phyloP scores from a whole-genome alignment of 495 filamentous ascomycete genomes.

The Neurospora discreta region DNA sequence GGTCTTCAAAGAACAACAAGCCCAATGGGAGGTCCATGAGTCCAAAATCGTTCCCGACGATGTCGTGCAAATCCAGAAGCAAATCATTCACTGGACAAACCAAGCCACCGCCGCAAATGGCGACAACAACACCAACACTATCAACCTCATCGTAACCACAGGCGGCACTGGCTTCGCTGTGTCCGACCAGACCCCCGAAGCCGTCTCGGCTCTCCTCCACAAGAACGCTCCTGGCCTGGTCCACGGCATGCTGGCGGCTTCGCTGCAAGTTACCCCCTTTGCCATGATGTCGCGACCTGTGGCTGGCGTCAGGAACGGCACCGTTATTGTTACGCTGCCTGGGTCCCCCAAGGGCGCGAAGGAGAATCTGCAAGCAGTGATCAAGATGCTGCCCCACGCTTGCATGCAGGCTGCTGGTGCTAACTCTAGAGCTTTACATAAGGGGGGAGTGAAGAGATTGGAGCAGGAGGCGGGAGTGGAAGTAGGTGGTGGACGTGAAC shows the following conservation, averaged over 20 bases:
- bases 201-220: constrained; percentile 69
- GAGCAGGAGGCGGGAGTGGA: constrained; percentile 66
- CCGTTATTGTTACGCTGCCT: constrained; percentile 81
- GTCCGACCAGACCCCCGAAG: constrained; percentile 86
- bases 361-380: constrained; percentile 86
- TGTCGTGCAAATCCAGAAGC: constrained; percentile 57
- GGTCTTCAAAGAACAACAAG: constrained; percentile 50
- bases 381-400: constrained; percentile 86
- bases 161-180: constrained; percentile 91
- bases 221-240: constrained; percentile 83
- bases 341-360: constrained; percentile 94
- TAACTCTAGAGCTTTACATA: constrained; percentile 70
- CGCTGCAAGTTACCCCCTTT: constrained; percentile 80
- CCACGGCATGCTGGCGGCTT: constrained; percentile 87
- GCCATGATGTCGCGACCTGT: constrained; percentile 96
- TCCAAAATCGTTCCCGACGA: constrained; percentile 75
- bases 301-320: constrained; percentile 74
- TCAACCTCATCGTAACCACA: constrained; percentile 75
- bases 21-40: constrained; percentile 56
- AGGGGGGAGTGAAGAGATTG: constrained; percentile 69
- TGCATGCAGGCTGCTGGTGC: constrained; percentile 79
- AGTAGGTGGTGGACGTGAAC: constrained; percentile 12
- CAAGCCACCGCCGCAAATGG: constrained; percentile 16
- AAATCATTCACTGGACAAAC: constrained; percentile 61
- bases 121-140: constrained; percentile 26